Conservation (phyloP, 345 rosid genomes). For the Toxicodendron radicans region DNA sequence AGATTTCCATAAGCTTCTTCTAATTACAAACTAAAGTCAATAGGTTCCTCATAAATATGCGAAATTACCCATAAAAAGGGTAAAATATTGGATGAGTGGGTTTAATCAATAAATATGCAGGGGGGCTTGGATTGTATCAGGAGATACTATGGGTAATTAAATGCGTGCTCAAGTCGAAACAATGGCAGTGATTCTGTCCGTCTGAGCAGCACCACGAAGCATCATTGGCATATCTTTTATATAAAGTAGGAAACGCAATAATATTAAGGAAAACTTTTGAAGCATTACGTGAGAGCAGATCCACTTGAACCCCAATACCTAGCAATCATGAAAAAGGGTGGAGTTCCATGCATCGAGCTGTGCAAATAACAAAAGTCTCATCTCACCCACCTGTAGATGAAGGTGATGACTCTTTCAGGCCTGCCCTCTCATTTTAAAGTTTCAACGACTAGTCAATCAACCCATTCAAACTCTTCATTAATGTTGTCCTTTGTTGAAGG, state of each 20-base stretch:
- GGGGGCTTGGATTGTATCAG: background rate
- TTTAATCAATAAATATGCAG: background rate
- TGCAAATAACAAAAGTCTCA: conserved; percentile 18
- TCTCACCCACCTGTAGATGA: background rate
- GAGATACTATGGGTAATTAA: background rate
- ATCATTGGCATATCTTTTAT: conserved; percentile 18
- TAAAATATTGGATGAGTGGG: no score
- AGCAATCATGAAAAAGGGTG: conserved; percentile 34
- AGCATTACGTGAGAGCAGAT: conserved; percentile 20
- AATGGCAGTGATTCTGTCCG: conserved; percentile 13
- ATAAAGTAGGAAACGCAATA: conserved; percentile 23
- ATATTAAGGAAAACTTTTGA: background rate
- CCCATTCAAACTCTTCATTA: conserved; percentile 2
- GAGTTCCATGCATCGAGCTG: conserved; percentile 47
- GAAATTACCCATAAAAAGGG: background rate
- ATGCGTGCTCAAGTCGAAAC: background rate
- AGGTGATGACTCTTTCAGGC: background rate
- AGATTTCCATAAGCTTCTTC: no score
- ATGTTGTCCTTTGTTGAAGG: background rate
- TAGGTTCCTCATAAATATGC: background rate
- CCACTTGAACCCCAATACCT: conserved; percentile 23
- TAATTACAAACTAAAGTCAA: background rate
- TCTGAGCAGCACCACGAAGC: conserved; percentile 21
- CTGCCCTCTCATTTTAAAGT: background rate
- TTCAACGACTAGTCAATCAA: conserved; percentile 20